Conservation (phyloP, 2,329 filamentous ascomycete genomes). For the Coniochaeta hoffmannii region DNA sequence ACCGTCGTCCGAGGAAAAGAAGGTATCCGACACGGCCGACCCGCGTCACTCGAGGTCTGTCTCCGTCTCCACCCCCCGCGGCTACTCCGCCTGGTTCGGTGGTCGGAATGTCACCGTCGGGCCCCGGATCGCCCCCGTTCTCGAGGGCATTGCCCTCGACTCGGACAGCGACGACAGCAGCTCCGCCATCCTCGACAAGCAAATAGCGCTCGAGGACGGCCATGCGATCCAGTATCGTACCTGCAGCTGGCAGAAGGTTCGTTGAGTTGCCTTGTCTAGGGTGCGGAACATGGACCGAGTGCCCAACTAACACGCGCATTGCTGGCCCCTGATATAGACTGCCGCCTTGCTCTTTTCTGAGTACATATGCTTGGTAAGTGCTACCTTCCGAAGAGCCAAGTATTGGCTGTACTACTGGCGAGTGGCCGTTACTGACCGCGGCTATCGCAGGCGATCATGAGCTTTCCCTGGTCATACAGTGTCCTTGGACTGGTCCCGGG, state of each 20-base stretch:
- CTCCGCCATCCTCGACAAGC: constrained; percentile 47
- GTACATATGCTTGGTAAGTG: constrained; percentile 70
- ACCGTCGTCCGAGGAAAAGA: not conserved
- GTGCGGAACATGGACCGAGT: not conserved
- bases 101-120: constrained; percentile 34
- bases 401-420: not conserved
- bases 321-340: constrained; percentile 42
- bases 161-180: constrained; percentile 39
- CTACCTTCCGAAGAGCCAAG: not conserved
- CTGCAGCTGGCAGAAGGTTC: constrained; percentile 84
- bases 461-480: constrained; percentile 89
- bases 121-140: constrained; percentile 42
- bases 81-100: constrained; percentile 30
- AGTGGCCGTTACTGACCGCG: not conserved
- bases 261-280: not conserved
- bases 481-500: constrained; percentile 80
- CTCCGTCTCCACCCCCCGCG: constrained; percentile 11
- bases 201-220: constrained; percentile 69
- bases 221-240: constrained; percentile 86
- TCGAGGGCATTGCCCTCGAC: constrained; percentile 20
- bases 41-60: not conserved
- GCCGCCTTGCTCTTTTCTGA: constrained; percentile 86
- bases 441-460: constrained; percentile 65
- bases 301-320: not conserved
- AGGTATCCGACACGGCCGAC: not conserved